Percentiles rank a stretch among this genome's conserved stretches.
phyloP scores from a whole-genome alignment of 352 stramenopile species.

The Aphanomyces invadans region DNA sequence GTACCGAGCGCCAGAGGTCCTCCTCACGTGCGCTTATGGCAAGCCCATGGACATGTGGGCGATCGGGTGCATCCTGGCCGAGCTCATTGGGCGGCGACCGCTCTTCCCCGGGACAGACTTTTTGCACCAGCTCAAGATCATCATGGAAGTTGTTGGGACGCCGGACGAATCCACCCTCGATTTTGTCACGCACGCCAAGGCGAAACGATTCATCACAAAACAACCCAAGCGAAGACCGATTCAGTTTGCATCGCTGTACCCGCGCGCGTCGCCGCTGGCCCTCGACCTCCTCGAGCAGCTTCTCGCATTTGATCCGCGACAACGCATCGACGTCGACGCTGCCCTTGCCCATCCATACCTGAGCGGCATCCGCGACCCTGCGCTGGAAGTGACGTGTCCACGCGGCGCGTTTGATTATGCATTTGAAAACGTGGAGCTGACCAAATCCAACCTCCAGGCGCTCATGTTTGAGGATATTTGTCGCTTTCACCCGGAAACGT shows the following conservation, averaged over 20 bases:
- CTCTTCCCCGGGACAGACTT: constrained; percentile 95
- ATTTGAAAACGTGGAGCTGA: constrained; percentile 36
- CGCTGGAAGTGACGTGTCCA: neutral
- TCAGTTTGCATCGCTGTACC: constrained; percentile 42
- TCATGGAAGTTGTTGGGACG: constrained; percentile 95
- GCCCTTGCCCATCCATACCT: constrained; percentile 74
- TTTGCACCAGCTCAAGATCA: constrained; percentile 94
- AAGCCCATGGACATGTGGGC: constrained; percentile 90
- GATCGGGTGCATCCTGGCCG: constrained; percentile 98
- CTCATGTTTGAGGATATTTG: constrained; percentile 81
- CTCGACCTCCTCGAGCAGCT: constrained; percentile 73
- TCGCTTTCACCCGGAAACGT: constrained; percentile 47
- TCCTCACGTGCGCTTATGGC: constrained; percentile 79
- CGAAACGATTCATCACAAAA: constrained; percentile 72
- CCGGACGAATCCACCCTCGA: constrained; percentile 91
- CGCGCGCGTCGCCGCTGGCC: constrained; percentile 37
- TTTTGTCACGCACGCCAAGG: constrained; percentile 92
- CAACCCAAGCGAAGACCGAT: constrained; percentile 50
- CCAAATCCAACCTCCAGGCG: constrained; percentile 63
- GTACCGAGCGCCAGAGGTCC: constrained; percentile 59
- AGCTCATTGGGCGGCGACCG: constrained; percentile 96
- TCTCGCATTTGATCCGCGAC: constrained; percentile 85
- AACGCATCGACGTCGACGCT: constrained; percentile 60
- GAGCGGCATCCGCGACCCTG: constrained; percentile 36
- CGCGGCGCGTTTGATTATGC: constrained; percentile 27